Base-by-base conservation (phyloP, 495 filamentous ascomycete species). In the Astrothelium macrocarpum region DNA sequence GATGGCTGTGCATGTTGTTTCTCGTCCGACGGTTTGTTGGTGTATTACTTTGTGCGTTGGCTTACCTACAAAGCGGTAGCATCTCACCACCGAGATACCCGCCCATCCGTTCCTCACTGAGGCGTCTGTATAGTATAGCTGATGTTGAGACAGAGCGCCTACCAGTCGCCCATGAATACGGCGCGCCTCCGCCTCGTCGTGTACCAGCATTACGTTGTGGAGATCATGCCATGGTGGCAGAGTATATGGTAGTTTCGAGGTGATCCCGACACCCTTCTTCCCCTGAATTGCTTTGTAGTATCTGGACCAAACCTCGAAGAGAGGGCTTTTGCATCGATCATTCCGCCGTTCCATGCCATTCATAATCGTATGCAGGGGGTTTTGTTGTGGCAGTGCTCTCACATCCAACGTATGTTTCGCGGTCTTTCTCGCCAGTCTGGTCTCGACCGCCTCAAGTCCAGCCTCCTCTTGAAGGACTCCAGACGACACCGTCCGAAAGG, bases 401-500 rank as follows among this genome's bases (percentile, higher is more conserved):
- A 39, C 36, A 39, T 39, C 36, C 36, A 39, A 16, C 36, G 36
- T 16, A 39, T 39, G 16, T 39, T 39, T 39, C 16, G 36, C 36
- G 36, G 36, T 39, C 36, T 39, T 39, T 16, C 16, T 39, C 16
- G 36, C 36, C 36, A 39, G 36, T 16, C 36, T 39, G 36, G 36
- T 39, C 36, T 39, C 36, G 16, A 39, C 36, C 16, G 36, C 36
- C 16, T 39, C 36, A 39, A 39, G 36, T 39, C 36, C 36, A 39
- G 36, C 36, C 36, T 39, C 36, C 36, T 39, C 36, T 39, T 16
- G 36, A 39, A 39, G 36, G 36, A 39, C 16, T 39, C 36, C 36
- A 39, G 36, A 39, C 36, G 16, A 39, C 34, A 62, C 60, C n/a
- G 60, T 62, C n/a, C 60, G 60, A 32, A 62, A 62, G 36, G 60